Conservation (phyloP, 2,329 filamentous ascomycete species). For the Aureobasidium sp. region DNA sequence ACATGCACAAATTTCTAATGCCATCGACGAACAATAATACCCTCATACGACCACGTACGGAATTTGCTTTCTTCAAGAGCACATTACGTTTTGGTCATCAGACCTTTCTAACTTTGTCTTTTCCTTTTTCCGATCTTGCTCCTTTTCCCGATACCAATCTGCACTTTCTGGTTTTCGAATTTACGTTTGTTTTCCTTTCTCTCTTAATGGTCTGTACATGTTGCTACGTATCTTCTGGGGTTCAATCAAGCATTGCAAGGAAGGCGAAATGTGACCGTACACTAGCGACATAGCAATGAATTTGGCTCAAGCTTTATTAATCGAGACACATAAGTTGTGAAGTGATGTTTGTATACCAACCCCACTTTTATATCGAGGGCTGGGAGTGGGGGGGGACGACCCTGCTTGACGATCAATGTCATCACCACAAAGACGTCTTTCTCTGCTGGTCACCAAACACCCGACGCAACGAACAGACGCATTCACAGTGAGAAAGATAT, state of each 20-base stretch:
- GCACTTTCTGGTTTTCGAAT: background rate
- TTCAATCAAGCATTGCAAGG: background rate
- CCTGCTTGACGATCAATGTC: background rate
- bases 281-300: background rate
- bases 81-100: background rate
- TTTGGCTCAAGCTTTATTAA: background rate
- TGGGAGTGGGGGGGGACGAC: background rate
- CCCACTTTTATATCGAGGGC: background rate
- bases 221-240: background rate
- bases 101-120: background rate
- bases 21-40: background rate
- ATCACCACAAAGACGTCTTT: background rate
- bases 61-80: background rate
- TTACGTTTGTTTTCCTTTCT: background rate
- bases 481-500: too few relatives aligned
- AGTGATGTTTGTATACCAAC: background rate
- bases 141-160: background rate
- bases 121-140: background rate
- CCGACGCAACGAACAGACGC: background rate
- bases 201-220: background rate
- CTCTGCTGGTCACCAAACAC: background rate
- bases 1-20: background rate
- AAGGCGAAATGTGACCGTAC: background rate
- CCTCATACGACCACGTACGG: background rate
- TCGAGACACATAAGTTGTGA: background rate